Evolutionary conservation across 208 protist species (phyloP).

Genomic region (Plasmodiophora brassicae): DNA sequence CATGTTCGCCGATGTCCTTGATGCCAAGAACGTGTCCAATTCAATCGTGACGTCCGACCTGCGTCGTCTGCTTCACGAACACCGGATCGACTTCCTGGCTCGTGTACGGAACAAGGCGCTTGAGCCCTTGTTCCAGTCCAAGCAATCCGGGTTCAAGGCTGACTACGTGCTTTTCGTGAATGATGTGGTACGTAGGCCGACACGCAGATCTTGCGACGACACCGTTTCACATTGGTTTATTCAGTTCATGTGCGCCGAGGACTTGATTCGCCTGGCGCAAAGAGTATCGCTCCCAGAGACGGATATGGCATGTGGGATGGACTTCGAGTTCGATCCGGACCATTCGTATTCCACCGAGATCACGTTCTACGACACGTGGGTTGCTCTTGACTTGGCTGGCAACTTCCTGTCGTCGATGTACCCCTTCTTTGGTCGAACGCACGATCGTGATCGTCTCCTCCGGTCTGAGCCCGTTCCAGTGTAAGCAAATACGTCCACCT

Average conservation of each 20-base stretch:
- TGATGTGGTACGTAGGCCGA: not conserved
- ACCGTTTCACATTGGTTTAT: too few species aligned
- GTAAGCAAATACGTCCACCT: not conserved
- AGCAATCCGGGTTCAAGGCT: not conserved
- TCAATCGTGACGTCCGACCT: not conserved
- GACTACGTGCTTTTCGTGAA: not conserved
- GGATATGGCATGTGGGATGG: not conserved
- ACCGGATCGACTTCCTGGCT: not conserved
- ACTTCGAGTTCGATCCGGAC: not conserved
- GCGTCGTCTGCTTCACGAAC: not conserved
- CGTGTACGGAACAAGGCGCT: not conserved
- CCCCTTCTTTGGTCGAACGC: not conserved
- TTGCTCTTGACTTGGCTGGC: not conserved
- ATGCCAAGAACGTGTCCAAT: not conserved
- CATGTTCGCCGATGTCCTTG: not conserved
- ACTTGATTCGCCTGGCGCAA: not conserved
- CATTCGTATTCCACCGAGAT: not conserved
- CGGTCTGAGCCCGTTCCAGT: not conserved
- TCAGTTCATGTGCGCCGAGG: not conserved
- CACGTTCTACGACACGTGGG: not conserved
- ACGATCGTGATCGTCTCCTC: not conserved
- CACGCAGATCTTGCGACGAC: too few species aligned
- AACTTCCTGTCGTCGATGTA: not conserved
- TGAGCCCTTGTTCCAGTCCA: not conserved
- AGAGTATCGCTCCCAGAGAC: not conserved